Base-by-base conservation (phyloP, 176 grass and related monocot genomes). In the Oropetium thomaeum region DNA sequence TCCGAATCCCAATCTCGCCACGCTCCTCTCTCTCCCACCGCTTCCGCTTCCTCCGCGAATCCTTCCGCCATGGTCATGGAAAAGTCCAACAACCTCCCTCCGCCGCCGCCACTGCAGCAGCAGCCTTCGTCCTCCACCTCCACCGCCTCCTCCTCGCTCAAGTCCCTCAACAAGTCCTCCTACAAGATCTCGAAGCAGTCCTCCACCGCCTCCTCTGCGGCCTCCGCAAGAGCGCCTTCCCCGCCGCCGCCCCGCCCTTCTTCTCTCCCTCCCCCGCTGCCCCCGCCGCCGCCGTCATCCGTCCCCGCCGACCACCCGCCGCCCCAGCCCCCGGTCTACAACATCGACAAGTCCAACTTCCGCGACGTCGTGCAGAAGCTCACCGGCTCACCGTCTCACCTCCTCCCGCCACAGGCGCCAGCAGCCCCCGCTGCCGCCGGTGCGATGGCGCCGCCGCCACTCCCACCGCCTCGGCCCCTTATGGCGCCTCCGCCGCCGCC, bases 311-410 rank as follows among this genome's bases (percentile, higher is more conserved):
- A 68, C 68, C 82, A 83, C 53, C 86, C 84, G 3, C 92, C 92
- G 7, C 89, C 92, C 0, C 89, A 92, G 69, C 89, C 92, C 23
- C 89, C 92, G 9, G 92, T 96, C 13, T 96, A 96, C 78, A 96
- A 96, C 83, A 96, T 96, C 75, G 92, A 96, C 86, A 96, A 96
- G 78, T 87, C 85, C 77, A 77, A 96, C 83, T 96, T 96, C 92
- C 89, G 92, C 33, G 89, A 96, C 81, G 82, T 96, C 86, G 89
- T 96, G 12, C 92, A 96, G 67, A 96, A 96, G 75, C 92, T 96
- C 86, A 96, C 92, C 40, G 92, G 92, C 47, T 96, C 92, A 11
- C 70, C 88, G 27, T 85, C 75, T 23, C 88, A 85, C n/a, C 82
- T 83, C 78, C 82, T 82, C 2, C 83, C 82, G 6, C 85, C 75